These are phyloP conservation scores for Tricharina praecox DNA, from an alignment of 495 filamentous ascomycete species.

Conservation along the genomic window DNA sequence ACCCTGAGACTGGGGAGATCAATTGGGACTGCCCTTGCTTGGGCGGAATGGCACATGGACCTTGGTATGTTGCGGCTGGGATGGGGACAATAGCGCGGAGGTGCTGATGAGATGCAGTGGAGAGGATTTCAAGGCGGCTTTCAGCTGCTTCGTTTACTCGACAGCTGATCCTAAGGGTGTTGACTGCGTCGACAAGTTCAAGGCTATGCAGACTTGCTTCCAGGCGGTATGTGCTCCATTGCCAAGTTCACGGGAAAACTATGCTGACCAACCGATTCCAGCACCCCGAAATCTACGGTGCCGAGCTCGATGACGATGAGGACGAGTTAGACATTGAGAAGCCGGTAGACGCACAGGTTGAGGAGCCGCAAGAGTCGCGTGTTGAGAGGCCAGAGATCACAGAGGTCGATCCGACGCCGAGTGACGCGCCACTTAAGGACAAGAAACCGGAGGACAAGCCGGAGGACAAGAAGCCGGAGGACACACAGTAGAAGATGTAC, in stretches of 20 bases:
- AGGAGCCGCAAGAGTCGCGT: background rate
- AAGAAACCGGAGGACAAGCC: background rate
- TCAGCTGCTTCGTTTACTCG: constrained; percentile 94
- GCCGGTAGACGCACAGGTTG: background rate
- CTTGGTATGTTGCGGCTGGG: constrained; percentile 35
- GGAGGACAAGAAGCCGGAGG: background rate
- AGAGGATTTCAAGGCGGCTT: constrained; percentile 81
- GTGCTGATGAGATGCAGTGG: constrained; percentile 31
- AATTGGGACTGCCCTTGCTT: constrained; percentile 99
- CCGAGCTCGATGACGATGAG: constrained; percentile 81
- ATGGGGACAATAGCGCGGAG: background rate
- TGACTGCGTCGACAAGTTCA: constrained; percentile 96
- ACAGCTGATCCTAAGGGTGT: constrained; percentile 95
- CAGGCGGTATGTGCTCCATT: constrained; percentile 16
- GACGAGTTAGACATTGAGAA: constrained; percentile 26
- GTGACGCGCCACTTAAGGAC: background rate
- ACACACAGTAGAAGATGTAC: too few relatives aligned
- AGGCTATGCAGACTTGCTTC: constrained; percentile 97
- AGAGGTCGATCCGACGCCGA: background rate
- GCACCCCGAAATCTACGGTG: constrained; percentile 80
- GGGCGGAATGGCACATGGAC: constrained; percentile 92
- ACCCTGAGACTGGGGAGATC: constrained; percentile 96
- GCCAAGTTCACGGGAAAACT: background rate
- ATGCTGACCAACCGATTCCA: too few relatives aligned
- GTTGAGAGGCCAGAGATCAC: constrained; percentile 1